phyloP scores from a whole-genome alignment of 345 rosid species.

The Citrus reticulata region DNA sequence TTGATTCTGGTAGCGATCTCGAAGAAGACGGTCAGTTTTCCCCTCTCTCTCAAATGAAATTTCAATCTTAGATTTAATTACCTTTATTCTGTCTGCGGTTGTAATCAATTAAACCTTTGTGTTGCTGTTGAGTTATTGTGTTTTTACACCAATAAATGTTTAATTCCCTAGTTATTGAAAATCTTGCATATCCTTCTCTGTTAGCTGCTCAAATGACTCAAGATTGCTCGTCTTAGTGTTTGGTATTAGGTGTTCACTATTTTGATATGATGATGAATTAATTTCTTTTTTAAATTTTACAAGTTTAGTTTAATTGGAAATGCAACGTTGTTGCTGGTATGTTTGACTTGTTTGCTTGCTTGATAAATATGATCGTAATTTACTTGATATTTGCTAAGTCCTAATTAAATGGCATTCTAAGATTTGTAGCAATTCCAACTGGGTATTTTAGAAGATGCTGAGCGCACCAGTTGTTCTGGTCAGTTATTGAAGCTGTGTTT shows the following conservation, averaged over 20 bases:
- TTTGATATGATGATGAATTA: neutral
- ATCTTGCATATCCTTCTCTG: neutral
- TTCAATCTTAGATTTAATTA: neutral
- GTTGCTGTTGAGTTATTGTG: neutral
- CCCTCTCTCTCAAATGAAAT: neutral
- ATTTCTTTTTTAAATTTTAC: neutral
- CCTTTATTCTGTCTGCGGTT: neutral
- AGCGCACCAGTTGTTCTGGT: neutral
- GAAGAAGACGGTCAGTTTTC: conserved; percentile 75
- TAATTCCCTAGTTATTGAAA: neutral
- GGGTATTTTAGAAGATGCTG: neutral
- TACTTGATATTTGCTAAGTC: neutral
- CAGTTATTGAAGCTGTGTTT: neutral
- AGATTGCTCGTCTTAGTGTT: neutral
- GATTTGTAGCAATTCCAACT: neutral
- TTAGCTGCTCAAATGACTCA: neutral
- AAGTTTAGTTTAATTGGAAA: neutral
- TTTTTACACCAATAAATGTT: neutral
- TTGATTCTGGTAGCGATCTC: conserved; percentile 83
- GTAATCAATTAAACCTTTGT: neutral
- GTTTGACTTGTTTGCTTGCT: neutral
- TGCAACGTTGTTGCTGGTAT: neutral
- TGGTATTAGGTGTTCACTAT: neutral
- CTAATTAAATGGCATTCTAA: neutral
- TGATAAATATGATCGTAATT: neutral